Evolutionary conservation across 805 yeast species (phyloP), one percentile per base, ranked within the genome.

Genomic region (Candida verbasci): DNA sequence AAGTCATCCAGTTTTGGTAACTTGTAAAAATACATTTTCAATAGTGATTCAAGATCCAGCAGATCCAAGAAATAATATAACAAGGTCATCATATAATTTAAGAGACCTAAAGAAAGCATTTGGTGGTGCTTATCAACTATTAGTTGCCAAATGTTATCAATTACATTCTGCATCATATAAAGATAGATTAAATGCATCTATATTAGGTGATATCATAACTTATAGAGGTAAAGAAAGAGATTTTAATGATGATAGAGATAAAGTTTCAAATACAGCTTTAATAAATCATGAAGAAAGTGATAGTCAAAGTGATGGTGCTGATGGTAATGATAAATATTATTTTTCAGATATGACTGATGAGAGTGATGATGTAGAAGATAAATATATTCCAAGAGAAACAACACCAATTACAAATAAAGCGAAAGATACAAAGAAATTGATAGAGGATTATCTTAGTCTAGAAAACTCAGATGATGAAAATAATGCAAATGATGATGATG

Each of bases 21-120:
- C 79, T 29, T 52, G 62, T 16, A 71, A 80, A 37, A 71, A 70
- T 29, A 70, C 76, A 24, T 86, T 80, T 53, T 58, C 84, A 1
- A 58, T 88, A 26, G 81, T 87, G 1, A 84, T 91, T 21, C 91
- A 84, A 57, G 97, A 91, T 53, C 97, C 97, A 1, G 80, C 82
- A 33, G 96, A 89, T 51, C 65, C 79, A 2, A 45, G 65, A n/a
- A 91, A 91, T 52, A 91, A 91, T 55, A 82, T 91, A 32, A 79
- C 93, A 31, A 69, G 95, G 47, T 86, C 96, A 4, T 80, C 95
- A 1, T 86, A 79, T 62, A 88, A 88, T 55, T 64, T 86, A 28
- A 61, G 86, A 25, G 86, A 82, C 48, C 72, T 91, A 39, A 86
- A 84, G 52, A 80, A 86, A 47, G 86, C 96, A 0, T 88, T 91